These are phyloP conservation scores for Suhomyces guaymorum DNA, from an alignment of 1,139 yeast genomes.

Conservation along the genomic window DNA sequence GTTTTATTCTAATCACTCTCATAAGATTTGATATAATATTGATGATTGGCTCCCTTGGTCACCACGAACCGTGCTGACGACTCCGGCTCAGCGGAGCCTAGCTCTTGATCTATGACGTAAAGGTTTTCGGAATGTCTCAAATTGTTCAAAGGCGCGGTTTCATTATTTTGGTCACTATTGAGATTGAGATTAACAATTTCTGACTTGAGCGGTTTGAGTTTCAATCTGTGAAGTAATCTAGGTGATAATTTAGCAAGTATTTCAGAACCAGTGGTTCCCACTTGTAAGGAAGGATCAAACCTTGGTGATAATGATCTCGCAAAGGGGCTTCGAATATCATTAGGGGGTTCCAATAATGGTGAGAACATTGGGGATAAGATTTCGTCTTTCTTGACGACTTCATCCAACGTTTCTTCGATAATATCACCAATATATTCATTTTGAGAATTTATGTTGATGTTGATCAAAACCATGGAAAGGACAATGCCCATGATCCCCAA, in stretches of 20 bases:
- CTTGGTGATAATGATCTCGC: not conserved
- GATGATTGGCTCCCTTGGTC: constrained; percentile 45
- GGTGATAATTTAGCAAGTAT: constrained; percentile 16
- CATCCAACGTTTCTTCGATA: constrained; percentile 50
- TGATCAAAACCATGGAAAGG: constrained; percentile 48
- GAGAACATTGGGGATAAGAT: constrained; percentile 48
- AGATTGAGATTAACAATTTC: constrained; percentile 20
- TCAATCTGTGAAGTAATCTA: constrained; percentile 4
- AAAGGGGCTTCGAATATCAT: constrained; percentile 5
- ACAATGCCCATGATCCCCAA: constrained; percentile 50
- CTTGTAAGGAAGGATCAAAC: constrained; percentile 3
- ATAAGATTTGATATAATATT: constrained; percentile 32
- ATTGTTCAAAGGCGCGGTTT: constrained; percentile 19
- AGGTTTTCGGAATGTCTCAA: constrained; percentile 24
- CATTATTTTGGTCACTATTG: constrained; percentile 14
- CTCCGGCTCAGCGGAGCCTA: not conserved
- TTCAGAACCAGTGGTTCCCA: constrained; percentile 11
- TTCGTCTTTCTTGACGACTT: constrained; percentile 49
- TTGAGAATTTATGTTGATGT: constrained; percentile 44
- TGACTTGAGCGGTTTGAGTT: constrained; percentile 10
- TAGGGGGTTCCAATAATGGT: constrained; percentile 31
- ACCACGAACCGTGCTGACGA: constrained; percentile 21
- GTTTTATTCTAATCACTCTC: constrained; percentile 2
- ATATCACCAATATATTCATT: constrained; percentile 49
- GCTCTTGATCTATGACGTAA: constrained; percentile 19